phyloP scores from a whole-genome alignment of 1,139 yeast species.

The Magnusiomyces tetraspermus region DNA sequence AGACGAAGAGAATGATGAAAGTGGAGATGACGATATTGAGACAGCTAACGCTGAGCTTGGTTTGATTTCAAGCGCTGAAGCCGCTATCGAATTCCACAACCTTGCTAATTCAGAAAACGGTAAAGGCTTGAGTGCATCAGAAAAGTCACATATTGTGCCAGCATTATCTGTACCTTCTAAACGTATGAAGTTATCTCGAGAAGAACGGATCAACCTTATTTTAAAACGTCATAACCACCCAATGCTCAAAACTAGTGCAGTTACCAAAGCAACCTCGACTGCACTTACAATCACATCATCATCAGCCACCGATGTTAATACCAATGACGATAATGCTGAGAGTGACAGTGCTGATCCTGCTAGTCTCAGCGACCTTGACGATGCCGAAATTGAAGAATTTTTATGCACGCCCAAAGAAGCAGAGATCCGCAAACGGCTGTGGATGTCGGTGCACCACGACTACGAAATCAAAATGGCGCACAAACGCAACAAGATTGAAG shows the following conservation, averaged over 20 bases:
- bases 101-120: slow-evolving; percentile 2
- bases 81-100: too few species aligned
- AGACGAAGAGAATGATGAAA: slow-evolving; percentile 4
- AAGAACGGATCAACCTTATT: slow-evolving; percentile 13
- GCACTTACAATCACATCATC: too few species aligned
- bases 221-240: slow-evolving; percentile 14
- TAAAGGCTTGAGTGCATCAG: slow-evolving; percentile 2
- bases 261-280: slow-evolving; percentile 5
- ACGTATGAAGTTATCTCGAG: slow-evolving; percentile 6
- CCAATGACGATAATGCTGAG: neutral
- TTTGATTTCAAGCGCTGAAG: neutral
- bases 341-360: slow-evolving; percentile 24
- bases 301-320: neutral
- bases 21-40: slow-evolving; percentile 18
- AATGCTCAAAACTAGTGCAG: too few species aligned
- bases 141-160: neutral
- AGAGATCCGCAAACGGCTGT: slow-evolving; percentile 60
- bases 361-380: slow-evolving; percentile 68
- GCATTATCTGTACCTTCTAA: neutral
- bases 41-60: slow-evolving; percentile 18
- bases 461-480: slow-evolving; percentile 77
- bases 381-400: slow-evolving; percentile 56
- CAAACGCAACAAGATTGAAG: slow-evolving; percentile 73
- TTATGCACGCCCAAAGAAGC: slow-evolving; percentile 61
- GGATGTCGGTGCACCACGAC: slow-evolving; percentile 86